These are phyloP conservation scores for Trametes pubescens DNA, from an alignment of 1,284 basidiomycete species.

Conservation along the genomic window DNA sequence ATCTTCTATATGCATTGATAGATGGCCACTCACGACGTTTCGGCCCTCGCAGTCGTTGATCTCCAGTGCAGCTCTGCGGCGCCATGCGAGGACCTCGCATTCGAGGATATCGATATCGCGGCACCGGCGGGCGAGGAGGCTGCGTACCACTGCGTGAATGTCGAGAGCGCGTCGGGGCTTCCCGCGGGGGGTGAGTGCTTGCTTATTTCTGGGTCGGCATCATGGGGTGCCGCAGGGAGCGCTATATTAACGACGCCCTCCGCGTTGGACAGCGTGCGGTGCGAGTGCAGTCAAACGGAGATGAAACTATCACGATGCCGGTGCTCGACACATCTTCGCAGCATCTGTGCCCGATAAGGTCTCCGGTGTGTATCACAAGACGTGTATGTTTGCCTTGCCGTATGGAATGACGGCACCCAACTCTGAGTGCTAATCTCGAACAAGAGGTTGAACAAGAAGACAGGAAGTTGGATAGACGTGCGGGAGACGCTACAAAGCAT, in stretches of 20 bases:
- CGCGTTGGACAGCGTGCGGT: constrained; percentile 7
- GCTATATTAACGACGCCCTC: neutral
- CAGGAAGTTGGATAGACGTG: neutral
- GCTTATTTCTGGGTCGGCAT: neutral
- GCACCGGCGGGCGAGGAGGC: constrained; percentile 48
- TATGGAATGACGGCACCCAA: too few relatives aligned
- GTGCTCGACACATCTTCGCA: neutral
- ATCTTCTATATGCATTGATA: constrained; percentile 2
- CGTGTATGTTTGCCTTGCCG: too few relatives aligned
- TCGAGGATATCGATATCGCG: constrained; percentile 52
- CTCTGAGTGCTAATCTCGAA: too few relatives aligned
- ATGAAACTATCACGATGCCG: neutral
- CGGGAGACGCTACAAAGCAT: neutral
- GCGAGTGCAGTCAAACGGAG: neutral
- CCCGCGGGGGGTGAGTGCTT: constrained; percentile 23
- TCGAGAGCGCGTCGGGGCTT: constrained; percentile 43
- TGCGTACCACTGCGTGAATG: constrained; percentile 57
- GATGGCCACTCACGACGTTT: neutral
- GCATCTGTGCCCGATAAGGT: too few relatives aligned
- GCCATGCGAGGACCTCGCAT: constrained; percentile 56
- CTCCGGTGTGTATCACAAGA: too few relatives aligned
- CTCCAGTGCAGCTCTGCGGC: constrained; percentile 62
- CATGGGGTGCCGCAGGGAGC: neutral
- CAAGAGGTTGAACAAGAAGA: too few relatives aligned
- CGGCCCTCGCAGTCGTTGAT: constrained; percentile 52